Base-by-base conservation (phyloP, 495 filamentous ascomycete genomes). In the Sordaria brevicollis region DNA sequence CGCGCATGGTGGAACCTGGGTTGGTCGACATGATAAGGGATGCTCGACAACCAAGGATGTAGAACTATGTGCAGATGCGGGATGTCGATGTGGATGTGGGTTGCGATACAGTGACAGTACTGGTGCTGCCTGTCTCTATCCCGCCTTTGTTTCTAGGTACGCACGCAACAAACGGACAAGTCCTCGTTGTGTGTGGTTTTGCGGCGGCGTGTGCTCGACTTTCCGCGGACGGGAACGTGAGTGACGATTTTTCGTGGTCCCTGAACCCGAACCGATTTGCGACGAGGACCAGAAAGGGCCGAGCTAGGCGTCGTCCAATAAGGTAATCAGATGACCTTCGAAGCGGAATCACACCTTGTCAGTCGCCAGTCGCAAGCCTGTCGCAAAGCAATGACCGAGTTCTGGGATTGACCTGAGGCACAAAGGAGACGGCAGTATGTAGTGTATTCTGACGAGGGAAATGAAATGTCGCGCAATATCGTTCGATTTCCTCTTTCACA, bases 1-100 rank as follows among this genome's bases (percentile, higher is more conserved):
- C 87, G 80, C 90, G 82, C 76, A 84, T 73, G 35, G 83, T 85
- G 41, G 41, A 49, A 38, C 79, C 79, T 57, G 76, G 72, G 43
- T 77, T 78, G 68, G 70, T 73, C 67, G 79, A 81, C 78, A 81
- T 81, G 68, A 29, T 73, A 34, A 17, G 67, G 49, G 49, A 57
- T 57, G 49, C 21, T 57, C 21, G 49, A 17, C 49, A 7, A 29
- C 49, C 49, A 31, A 57, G 49, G 11, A 29, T 13, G 21, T 21
- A 21, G n/a, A n/a, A n/a, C n/a, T n/a, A n/a, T n/a, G n/a, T n/a
- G n/a, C n/a, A n/a, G n/a, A n/a, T n/a, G n/a, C n/a, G n/a, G n/a
- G n/a, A n/a, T n/a, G n/a, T n/a, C n/a, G 9, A 15, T 54, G 43
- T 11, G 43, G 43, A 11, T 49, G 41, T 43, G n/a, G n/a, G 41